Evolutionary conservation across 169 alveolate genomes (phyloP).

Genomic region (Perkinsus marinus): DNA sequence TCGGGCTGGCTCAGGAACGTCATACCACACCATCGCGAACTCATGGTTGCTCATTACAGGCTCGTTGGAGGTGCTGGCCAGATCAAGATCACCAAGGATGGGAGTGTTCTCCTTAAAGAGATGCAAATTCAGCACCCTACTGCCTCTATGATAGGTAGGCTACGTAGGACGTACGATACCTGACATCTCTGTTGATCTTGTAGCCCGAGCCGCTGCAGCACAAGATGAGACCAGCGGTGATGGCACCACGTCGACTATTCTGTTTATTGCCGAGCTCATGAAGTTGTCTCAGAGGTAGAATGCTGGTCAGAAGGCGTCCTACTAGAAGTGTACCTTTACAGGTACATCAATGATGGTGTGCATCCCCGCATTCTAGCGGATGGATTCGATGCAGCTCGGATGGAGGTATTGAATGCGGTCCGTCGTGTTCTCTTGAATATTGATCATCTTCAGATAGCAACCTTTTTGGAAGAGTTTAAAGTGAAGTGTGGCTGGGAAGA

Average conservation of each 20-base stretch:
- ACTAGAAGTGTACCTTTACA: constrained; percentile 38
- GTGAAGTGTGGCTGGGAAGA: constrained; percentile 2
- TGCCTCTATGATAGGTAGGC: constrained; percentile 84
- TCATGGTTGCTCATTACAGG: background rate
- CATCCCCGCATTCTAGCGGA: constrained; percentile 93
- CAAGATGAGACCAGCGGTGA: constrained; percentile 97
- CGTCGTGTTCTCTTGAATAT: no score
- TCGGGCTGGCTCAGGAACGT: constrained; percentile 81
- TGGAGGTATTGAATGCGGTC: constrained; percentile 46
- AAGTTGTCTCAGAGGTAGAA: constrained; percentile 21
- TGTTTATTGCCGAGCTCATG: constrained; percentile 82
- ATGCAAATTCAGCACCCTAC: constrained; percentile 99
- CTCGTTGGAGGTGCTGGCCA: constrained; percentile 16
- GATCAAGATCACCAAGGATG: constrained; percentile 83
- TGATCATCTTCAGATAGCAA: background rate
- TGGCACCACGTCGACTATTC: constrained; percentile 93
- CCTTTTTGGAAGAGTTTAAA: constrained; percentile 64
- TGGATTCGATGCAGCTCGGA: constrained; percentile 86
- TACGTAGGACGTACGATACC: no score
- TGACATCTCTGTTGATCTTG: no score
- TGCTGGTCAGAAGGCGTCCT: no score
- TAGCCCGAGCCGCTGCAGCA: constrained; percentile 94
- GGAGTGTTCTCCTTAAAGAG: constrained; percentile 87
- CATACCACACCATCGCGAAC: background rate
- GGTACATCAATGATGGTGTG: constrained; percentile 77